These are phyloP conservation scores for Schwanniomyces etchellsii DNA, from an alignment of 1,139 yeast species.

Conservation along the genomic window DNA sequence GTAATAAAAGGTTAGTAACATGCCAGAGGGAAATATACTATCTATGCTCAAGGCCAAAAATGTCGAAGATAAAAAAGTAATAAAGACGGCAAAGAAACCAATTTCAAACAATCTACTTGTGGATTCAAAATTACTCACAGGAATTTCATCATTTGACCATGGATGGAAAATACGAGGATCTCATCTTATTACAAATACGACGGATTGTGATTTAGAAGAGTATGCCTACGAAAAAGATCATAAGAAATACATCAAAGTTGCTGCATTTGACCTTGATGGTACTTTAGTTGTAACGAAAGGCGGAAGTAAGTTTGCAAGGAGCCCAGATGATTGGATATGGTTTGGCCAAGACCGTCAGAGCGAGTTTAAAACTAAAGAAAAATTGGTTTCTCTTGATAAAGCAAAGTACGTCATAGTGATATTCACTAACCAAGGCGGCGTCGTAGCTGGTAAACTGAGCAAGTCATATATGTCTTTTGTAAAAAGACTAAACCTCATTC, in stretches of 20 bases:
- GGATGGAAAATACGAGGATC: constrained; percentile 29
- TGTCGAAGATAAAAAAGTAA: neutral
- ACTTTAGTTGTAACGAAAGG: constrained; percentile 62
- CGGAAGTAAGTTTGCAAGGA: constrained; percentile 49
- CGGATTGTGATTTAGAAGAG: constrained; percentile 9
- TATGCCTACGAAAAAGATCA: constrained; percentile 2
- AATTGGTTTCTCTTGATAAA: constrained; percentile 18
- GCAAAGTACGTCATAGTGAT: constrained; percentile 48
- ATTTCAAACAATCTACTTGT: too few species aligned
- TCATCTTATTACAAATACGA: constrained; percentile 28
- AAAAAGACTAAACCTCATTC: constrained; percentile 37
- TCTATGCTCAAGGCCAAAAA: constrained; percentile 4
- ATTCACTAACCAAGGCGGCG: constrained; percentile 85
- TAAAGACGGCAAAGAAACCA: too few species aligned
- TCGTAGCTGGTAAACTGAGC: constrained; percentile 33
- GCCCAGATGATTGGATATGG: constrained; percentile 69
- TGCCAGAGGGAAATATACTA: constrained; percentile 6
- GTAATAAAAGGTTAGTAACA: neutral
- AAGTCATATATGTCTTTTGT: constrained; percentile 50
- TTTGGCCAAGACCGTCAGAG: constrained; percentile 19
- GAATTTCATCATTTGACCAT: constrained; percentile 1
- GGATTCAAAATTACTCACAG: neutral
- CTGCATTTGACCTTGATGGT: constrained; percentile 74
- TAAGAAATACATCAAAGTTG: constrained; percentile 30
- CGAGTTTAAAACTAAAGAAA: constrained; percentile 18